A percentile compares a stretch with the other conserved stretches of the same genome.
phyloP scores from a whole-genome alignment of 306 rosid genomes.

The Chamaecrista fasciculata region DNA sequence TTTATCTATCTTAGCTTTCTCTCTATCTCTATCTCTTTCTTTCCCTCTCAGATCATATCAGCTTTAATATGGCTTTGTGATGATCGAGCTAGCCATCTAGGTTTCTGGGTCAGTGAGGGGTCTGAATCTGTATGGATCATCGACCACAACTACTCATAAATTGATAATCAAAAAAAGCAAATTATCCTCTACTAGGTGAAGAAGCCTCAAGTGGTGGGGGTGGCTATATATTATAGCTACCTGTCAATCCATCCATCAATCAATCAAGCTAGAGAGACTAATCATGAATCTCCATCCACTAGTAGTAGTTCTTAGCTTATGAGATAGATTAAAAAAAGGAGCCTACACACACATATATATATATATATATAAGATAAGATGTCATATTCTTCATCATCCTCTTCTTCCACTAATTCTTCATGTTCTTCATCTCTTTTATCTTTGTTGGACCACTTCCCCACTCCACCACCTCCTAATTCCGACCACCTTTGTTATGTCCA shows the following conservation, averaged over 20 bases:
- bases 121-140: constrained; percentile 50
- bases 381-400: constrained; percentile 48
- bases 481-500: constrained; percentile 98
- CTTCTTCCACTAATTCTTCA: constrained; percentile 34
- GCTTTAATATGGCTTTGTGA: not conserved
- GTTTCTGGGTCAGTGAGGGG: constrained; percentile 27
- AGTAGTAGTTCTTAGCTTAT: too few relatives aligned
- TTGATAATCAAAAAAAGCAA: constrained; percentile 71
- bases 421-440: constrained; percentile 36
- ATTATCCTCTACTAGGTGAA: too few relatives aligned
- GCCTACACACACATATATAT: too few relatives aligned
- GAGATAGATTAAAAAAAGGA: constrained; percentile 25
- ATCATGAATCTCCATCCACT: constrained; percentile 86
- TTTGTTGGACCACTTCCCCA: constrained; percentile 73
- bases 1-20: constrained; percentile 34
- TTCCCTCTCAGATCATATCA: constrained; percentile 28
- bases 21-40: constrained; percentile 30
- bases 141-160: too few relatives aligned
- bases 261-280: constrained; percentile 70
- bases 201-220: too few relatives aligned
- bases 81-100: not conserved
- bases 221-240: too few relatives aligned
- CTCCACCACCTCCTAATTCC: too few relatives aligned
- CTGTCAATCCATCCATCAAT: constrained; percentile 93
- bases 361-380: too few relatives aligned